These are phyloP conservation scores for Neonectria ditissima DNA, from an alignment of 2,329 filamentous ascomycete genomes.

Conservation along the genomic window DNA sequence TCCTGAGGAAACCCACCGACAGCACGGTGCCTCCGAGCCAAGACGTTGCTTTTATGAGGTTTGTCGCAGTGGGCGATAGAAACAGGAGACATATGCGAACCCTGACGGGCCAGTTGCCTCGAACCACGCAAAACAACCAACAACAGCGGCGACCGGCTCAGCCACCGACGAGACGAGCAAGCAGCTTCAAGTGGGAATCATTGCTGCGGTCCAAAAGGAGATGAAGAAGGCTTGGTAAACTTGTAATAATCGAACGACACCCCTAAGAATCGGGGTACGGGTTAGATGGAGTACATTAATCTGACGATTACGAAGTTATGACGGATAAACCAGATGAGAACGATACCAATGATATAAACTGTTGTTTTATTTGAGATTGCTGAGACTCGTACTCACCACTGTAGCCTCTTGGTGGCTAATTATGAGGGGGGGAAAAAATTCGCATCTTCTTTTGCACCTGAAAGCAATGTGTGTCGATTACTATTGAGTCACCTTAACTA, in stretches of 20 bases:
- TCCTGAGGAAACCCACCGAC: slow-evolving; percentile 47
- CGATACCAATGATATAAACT: slow-evolving; percentile 39
- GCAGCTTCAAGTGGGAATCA: slow-evolving; percentile 43
- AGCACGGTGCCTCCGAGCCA: slow-evolving; percentile 54
- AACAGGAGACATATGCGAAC: slow-evolving; percentile 16
- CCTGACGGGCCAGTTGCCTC: slow-evolving; percentile 1
- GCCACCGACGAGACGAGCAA: slow-evolving; percentile 23
- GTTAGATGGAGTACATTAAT: slow-evolving; percentile 21
- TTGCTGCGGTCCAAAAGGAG: slow-evolving; percentile 41
- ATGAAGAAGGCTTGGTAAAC: slow-evolving; percentile 1
- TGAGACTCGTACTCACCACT: background rate
- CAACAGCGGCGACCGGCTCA: slow-evolving; percentile 13
- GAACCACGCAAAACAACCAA: slow-evolving; percentile 9
- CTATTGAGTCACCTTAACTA: slow-evolving; percentile 24
- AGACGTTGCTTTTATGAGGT: slow-evolving; percentile 49
- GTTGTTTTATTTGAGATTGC: slow-evolving; percentile 16
- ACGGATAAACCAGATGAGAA: slow-evolving; percentile 27
- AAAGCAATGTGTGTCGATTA: background rate
- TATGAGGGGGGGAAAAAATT: no score
- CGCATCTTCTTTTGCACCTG: background rate
- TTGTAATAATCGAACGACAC: slow-evolving; percentile 18
- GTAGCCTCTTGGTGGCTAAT: background rate
- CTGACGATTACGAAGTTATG: slow-evolving; percentile 43
- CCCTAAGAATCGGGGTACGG: slow-evolving; percentile 12
- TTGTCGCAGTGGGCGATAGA: slow-evolving; percentile 36